Evolutionary conservation across 306 rosid species (phyloP), one percentile per base, ranked within the genome.

Genomic region (Lathyrus oleraceus): DNA sequence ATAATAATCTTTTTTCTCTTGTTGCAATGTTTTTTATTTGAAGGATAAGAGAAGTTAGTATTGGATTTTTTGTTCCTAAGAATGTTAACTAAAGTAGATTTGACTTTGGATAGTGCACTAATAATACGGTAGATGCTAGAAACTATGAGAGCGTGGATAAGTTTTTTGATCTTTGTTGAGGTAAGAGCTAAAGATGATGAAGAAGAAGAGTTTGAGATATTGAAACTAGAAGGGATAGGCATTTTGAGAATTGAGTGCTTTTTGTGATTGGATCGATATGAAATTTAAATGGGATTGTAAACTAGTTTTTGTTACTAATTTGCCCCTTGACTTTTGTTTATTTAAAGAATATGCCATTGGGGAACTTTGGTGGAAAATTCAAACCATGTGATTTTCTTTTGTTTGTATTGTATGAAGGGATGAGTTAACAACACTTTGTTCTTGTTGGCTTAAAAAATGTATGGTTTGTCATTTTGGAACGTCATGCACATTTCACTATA

Each of bases 101-200:
- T 94, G 79, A 81, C 75, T 48, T 80, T 83, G 61, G 91, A 89
- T 0, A 95, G 81, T 5, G 76, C 72, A 0, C 92, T 88, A 8
- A 80, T 49, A 53, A 84, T 71, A 1, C 88, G 84, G 63, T 89
- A 81, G 63, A 85, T 25, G 60, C 86, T 92, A 1, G 94, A 87
- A 56, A 85, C 74, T 60, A 91, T 52, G 81, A 89, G 76, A 42
- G 92, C 81, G 77, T 81, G 86, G 67, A 91, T 60, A 36, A 86
- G 78, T 56, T 77, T 79, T 67, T 95, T 95, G 61, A 91, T 70
- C 80, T 86, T 89, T 49, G 48, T 70, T 62, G 85, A 81, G 75
- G 66, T 67, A 51, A 79, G 45, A 45, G 86, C 9, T 19, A 88
- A 82, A 61, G 89, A 80, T 6, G 75, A 78, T 6, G 75, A 48